phyloP scores from a whole-genome alignment of 2,329 filamentous ascomycete genomes.

The Ascomycota sp. region DNA sequence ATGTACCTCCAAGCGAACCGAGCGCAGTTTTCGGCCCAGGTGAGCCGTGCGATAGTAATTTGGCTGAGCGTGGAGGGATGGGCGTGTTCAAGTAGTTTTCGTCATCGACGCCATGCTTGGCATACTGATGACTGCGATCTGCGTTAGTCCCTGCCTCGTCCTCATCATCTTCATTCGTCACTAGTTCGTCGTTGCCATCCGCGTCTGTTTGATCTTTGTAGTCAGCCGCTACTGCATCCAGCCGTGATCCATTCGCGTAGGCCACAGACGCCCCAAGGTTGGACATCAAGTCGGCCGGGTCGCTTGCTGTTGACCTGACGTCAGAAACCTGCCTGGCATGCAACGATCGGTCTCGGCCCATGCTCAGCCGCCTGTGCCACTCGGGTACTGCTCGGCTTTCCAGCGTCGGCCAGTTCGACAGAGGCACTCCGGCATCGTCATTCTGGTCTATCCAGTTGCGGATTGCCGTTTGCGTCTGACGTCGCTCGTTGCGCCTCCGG shows the following conservation, averaged over 20 bases:
- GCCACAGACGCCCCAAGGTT: constrained; percentile 20
- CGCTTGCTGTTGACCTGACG: constrained; percentile 38
- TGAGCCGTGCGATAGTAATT: constrained; percentile 14
- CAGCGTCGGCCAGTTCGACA: constrained; percentile 27
- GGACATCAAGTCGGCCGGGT: constrained; percentile 41
- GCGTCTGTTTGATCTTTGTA: constrained; percentile 52
- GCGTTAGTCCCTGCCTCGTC: constrained; percentile 28
- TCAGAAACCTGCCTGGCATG: constrained; percentile 31
- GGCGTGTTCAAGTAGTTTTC: constrained; percentile 36
- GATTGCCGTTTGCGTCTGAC: constrained; percentile 63
- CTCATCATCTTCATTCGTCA: constrained; percentile 58
- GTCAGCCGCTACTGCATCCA: constrained; percentile 12
- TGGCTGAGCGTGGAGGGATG: constrained; percentile 19
- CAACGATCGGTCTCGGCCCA: constrained; percentile 25
- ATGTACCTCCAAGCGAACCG: not conserved
- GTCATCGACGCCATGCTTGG: constrained; percentile 10
- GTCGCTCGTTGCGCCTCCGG: constrained; percentile 40
- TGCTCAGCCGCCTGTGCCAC: constrained; percentile 32
- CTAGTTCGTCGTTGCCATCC: constrained; percentile 78
- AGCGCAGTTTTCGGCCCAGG: constrained; percentile 4
- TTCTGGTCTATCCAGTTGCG: constrained; percentile 75
- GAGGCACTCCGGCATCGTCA: constrained; percentile 26
- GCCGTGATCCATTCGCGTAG: constrained; percentile 18
- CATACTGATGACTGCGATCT: constrained; percentile 12
- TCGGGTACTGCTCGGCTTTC: constrained; percentile 22